A percentile compares a stretch with the other conserved stretches of the same genome.
Conservation (phyloP, 139 green algal species). For the Chlorella vulgaris region DNA sequence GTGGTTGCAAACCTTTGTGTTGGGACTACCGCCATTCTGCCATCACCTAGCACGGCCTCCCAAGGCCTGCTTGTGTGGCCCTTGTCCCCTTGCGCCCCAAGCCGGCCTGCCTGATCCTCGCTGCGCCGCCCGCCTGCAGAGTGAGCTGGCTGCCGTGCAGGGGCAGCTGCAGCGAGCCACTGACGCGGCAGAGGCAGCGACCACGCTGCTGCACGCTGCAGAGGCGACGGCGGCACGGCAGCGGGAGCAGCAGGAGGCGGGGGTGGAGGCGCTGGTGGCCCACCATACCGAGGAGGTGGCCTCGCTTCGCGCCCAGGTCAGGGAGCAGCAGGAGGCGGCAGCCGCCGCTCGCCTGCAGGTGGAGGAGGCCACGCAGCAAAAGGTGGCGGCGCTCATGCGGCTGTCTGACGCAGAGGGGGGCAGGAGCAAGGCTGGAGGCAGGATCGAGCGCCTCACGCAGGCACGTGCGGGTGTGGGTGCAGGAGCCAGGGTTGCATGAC, state of each 20-base stretch:
- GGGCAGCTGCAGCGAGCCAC: constrained; percentile 5
- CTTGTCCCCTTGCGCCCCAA: no score
- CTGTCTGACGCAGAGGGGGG: constrained; percentile 29
- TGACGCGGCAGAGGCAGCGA: constrained; percentile 6
- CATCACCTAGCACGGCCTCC: no score
- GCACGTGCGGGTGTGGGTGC: background rate
- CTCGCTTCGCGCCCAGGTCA: constrained; percentile 6
- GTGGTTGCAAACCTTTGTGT: no score
- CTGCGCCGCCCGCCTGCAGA: background rate
- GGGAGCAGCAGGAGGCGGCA: background rate
- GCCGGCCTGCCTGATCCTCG: no score
- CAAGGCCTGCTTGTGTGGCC: no score
- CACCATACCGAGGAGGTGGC: constrained; percentile 23
- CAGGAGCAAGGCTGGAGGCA: background rate
- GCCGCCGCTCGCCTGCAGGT: background rate
- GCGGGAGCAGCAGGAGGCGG: constrained; percentile 19
- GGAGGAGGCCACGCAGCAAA: constrained; percentile 38
- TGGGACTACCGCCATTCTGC: no score
- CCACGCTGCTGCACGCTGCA: no score
- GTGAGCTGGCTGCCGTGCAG: constrained; percentile 1
- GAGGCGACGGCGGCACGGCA: no score
- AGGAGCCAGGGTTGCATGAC: no score
- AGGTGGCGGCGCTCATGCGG: constrained; percentile 39
- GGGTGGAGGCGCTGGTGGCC: constrained; percentile 9
- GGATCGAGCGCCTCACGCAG: constrained; percentile 22